Conservation (phyloP, 2,329 filamentous ascomycete genomes). For the Clarireedia hainanense region DNA sequence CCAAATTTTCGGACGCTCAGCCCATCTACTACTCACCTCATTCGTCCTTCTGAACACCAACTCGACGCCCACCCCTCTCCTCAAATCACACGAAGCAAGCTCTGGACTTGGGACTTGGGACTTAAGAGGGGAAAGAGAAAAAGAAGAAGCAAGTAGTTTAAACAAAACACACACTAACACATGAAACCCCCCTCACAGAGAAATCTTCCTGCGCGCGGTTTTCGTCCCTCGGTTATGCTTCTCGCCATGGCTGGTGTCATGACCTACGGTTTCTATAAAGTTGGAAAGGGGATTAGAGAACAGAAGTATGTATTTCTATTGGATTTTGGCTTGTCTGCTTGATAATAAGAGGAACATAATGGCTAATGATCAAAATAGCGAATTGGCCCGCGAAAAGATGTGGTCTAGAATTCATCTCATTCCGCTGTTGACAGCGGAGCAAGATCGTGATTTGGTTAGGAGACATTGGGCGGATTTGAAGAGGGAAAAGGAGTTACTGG, state of each 20-base stretch:
- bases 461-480: constrained; percentile 79
- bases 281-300: constrained; percentile 77
- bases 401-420: constrained; percentile 95
- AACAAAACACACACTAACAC: neutral
- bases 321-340: neutral
- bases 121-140: neutral
- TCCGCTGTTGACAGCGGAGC: constrained; percentile 88
- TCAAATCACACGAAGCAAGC: no score
- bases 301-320: constrained; percentile 60
- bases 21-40: no score
- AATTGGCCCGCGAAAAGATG: constrained; percentile 94
- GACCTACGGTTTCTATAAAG: constrained; percentile 84
- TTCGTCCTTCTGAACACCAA: no score
- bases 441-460: constrained; percentile 90
- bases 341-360: neutral
- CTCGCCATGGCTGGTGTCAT: constrained; percentile 70
- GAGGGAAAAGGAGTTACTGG: constrained; percentile 84
- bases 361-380: constrained; percentile 43
- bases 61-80: no score
- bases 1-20: no score
- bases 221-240: constrained; percentile 75
- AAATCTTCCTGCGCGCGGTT: constrained; percentile 86
- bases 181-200: constrained; percentile 44
- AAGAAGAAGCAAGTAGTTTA: neutral
- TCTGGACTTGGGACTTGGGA: no score